Evolutionary conservation across 2,329 filamentous ascomycete genomes (phyloP).

Genomic region (Trichoderma lentiforme): DNA sequence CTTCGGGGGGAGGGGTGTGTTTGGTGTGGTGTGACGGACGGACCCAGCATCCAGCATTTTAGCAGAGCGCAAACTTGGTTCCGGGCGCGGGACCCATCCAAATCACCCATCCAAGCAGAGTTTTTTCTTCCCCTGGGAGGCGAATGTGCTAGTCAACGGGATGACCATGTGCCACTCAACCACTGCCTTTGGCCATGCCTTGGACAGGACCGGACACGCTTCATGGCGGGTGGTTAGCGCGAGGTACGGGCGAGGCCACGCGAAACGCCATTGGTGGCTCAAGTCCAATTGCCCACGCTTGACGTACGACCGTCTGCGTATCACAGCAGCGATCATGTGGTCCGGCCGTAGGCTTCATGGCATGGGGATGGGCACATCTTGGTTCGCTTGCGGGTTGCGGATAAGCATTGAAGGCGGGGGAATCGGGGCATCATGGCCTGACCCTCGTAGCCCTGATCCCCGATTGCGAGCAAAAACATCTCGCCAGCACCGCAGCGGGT

Average conservation of each 20-base stretch:
- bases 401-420: neutral
- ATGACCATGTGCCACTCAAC: slow-evolving; percentile 13
- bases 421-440: slow-evolving; percentile 7
- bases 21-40: slow-evolving; percentile 18
- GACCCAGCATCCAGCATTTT: neutral
- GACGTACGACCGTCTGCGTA: slow-evolving; percentile 15
- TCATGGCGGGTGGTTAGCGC: slow-evolving; percentile 6
- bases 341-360: neutral
- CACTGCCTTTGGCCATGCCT: neutral
- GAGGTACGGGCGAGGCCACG: slow-evolving; percentile 11
- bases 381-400: neutral
- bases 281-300: neutral
- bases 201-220: neutral
- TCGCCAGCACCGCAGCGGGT: slow-evolving; percentile 6
- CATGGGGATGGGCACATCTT: neutral
- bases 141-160: neutral
- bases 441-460: neutral
- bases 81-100: slow-evolving; percentile 9
- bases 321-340: slow-evolving; percentile 9
- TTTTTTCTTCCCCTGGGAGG: slow-evolving; percentile 21
- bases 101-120: slow-evolving; percentile 19
- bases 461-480: neutral
- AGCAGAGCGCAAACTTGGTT: neutral
- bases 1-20: slow-evolving; percentile 1
- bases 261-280: slow-evolving; percentile 1